A percentile compares a stretch with the other conserved stretches of the same genome.
Conservation (phyloP, 1,139 yeast genomes). For the Zhuliangozyma blackwelliae region DNA sequence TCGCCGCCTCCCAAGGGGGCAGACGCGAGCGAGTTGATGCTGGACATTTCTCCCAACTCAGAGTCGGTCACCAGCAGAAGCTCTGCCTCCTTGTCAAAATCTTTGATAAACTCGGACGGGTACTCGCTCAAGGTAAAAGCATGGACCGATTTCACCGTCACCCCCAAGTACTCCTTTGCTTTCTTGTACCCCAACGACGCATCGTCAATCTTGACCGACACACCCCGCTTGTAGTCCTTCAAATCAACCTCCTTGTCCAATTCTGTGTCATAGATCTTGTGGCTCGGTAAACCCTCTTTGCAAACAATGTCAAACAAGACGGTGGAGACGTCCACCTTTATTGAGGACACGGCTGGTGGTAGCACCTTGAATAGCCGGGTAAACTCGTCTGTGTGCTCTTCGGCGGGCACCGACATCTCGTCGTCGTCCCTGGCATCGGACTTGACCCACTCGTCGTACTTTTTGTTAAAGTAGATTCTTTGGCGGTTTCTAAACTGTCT, state of each 20-base stretch:
- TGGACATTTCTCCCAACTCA: constrained; percentile 34
- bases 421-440: constrained; percentile 2
- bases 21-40: constrained; percentile 26
- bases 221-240: constrained; percentile 39
- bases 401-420: constrained; percentile 4
- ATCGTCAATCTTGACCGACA: constrained; percentile 26
- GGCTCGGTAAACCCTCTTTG: constrained; percentile 40
- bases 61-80: constrained; percentile 16
- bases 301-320: constrained; percentile 37
- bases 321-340: constrained; percentile 23
- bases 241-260: constrained; percentile 28
- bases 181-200: constrained; percentile 20
- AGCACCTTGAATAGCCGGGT: constrained; percentile 27
- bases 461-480: constrained; percentile 22
- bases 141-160: constrained; percentile 20
- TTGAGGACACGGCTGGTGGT: constrained; percentile 25
- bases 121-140: constrained; percentile 40
- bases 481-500: constrained; percentile 30
- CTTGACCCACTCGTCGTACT: constrained; percentile 15
- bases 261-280: constrained; percentile 21
- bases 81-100: constrained; percentile 29
- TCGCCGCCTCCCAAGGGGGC: constrained; percentile 6
- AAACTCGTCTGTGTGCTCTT: constrained; percentile 3
- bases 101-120: constrained; percentile 31
- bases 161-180: constrained; percentile 17